phyloP scores from a whole-genome alignment of 768 basidiomycete genomes.

The Lactifluus pinguis region DNA sequence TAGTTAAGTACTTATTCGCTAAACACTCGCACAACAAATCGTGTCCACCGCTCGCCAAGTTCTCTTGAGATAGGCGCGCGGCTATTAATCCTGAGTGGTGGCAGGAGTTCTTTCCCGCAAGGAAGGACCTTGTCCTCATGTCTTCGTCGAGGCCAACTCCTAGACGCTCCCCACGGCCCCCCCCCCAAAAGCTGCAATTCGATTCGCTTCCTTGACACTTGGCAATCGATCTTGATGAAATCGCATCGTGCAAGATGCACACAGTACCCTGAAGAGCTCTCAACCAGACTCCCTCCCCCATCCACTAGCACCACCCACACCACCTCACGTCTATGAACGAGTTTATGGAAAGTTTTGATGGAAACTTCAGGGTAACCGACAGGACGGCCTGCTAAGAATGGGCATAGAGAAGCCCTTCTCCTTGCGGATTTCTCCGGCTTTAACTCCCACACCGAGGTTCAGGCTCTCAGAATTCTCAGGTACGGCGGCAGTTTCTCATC shows the following conservation, averaged over 20 bases:
- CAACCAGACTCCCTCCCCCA: neutral
- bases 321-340: too few species aligned
- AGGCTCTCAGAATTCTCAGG: neutral
- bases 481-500: neutral
- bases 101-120: neutral
- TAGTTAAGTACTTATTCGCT: too few species aligned
- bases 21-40: neutral
- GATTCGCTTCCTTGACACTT: neutral
- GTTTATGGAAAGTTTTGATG: too few species aligned
- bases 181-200: neutral
- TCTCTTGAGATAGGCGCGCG: neutral
- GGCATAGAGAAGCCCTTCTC: neutral
- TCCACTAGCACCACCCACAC: too few species aligned
- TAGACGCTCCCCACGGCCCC: neutral
- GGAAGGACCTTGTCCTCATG: neutral
- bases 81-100: neutral
- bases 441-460: too few species aligned
- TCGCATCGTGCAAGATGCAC: neutral
- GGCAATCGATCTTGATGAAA: neutral
- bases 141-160: neutral
- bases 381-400: neutral
- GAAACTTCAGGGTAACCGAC: neutral
- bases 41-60: neutral
- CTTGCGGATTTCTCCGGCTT: neutral
- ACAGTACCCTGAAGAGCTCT: too few species aligned